phyloP scores from a whole-genome alignment of 2,329 filamentous ascomycete species.

The Paecilomyces formosus region DNA sequence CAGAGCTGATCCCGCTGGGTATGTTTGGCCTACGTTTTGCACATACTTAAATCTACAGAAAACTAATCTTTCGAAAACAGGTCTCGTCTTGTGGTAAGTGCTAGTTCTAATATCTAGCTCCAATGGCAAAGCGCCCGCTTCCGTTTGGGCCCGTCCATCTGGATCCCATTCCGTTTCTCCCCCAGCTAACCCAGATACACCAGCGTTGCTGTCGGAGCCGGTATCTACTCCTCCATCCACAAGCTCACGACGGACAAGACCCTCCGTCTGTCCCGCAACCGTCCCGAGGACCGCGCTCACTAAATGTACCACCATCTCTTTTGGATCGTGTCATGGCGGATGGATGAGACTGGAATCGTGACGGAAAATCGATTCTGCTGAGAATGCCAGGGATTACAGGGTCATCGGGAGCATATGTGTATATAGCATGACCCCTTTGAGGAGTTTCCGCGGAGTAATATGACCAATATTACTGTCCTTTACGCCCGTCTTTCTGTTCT shows the following conservation, averaged over 20 bases:
- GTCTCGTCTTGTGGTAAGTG: conserved; percentile 76
- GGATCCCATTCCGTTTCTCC: conserved; percentile 8
- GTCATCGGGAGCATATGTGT: conserved; percentile 21
- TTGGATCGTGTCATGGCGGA: conserved; percentile 8
- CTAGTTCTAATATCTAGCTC: conserved; percentile 1
- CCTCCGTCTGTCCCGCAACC: conserved; percentile 74
- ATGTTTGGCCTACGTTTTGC: conserved; percentile 32
- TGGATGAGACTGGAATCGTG: background rate
- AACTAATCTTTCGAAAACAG: conserved; percentile 36
- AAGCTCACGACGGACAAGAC: conserved; percentile 89
- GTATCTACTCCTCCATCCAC: conserved; percentile 69
- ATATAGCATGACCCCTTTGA: conserved; percentile 28
- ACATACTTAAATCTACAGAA: background rate
- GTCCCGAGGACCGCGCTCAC: conserved; percentile 35
- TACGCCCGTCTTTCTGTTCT: conserved; percentile 7
- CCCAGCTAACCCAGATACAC: conserved; percentile 13
- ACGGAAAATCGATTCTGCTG: conserved; percentile 18
- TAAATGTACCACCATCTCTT: conserved; percentile 27
- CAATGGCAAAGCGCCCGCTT: background rate
- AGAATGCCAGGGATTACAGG: conserved; percentile 7
- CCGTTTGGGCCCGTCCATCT: conserved; percentile 4
- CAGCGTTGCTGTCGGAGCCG: conserved; percentile 65
- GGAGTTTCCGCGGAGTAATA: conserved; percentile 19
- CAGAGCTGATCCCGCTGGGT: conserved; percentile 93
- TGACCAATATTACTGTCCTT: conserved; percentile 15